phyloP scores from a whole-genome alignment of 1,284 basidiomycete genomes.

The Hortiboletus rubellus region DNA sequence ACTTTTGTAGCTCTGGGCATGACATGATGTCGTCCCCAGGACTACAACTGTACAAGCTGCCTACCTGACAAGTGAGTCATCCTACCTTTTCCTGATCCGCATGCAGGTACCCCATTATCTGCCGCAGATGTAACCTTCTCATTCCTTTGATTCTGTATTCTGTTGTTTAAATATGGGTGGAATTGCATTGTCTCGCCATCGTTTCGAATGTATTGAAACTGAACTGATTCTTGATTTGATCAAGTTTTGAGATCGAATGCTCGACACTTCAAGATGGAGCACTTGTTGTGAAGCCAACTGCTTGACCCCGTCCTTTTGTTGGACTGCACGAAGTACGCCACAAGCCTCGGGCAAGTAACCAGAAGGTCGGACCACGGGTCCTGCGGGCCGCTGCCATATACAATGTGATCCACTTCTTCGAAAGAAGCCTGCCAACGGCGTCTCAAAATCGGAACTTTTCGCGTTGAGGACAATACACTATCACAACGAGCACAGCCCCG shows the following conservation, averaged over 20 bases:
- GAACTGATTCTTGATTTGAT: background rate
- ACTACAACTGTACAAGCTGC: background rate
- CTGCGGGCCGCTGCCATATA: background rate
- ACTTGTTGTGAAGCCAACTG: too few species aligned
- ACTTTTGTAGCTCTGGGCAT: slow-evolving; percentile 3
- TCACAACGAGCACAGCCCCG: slow-evolving; percentile 14
- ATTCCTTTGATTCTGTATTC: background rate
- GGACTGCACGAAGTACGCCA: too few species aligned
- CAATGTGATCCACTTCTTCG: background rate
- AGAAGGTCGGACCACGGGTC: too few species aligned
- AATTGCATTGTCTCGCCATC: background rate
- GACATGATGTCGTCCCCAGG: background rate
- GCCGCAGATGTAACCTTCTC: background rate
- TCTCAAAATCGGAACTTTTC: slow-evolving; percentile 2
- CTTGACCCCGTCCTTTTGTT: too few species aligned
- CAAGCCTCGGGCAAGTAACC: background rate
- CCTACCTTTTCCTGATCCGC: background rate
- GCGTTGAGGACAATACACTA: background rate
- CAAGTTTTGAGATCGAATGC: background rate
- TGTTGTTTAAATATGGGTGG: background rate
- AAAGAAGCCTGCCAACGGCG: background rate
- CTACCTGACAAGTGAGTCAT: background rate
- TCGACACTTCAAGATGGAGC: too few species aligned
- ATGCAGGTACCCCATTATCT: too few species aligned
- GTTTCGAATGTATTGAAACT: too few species aligned